Conservation (phyloP, 352 stramenopile species). For the Globisporangium alternatum region DNA sequence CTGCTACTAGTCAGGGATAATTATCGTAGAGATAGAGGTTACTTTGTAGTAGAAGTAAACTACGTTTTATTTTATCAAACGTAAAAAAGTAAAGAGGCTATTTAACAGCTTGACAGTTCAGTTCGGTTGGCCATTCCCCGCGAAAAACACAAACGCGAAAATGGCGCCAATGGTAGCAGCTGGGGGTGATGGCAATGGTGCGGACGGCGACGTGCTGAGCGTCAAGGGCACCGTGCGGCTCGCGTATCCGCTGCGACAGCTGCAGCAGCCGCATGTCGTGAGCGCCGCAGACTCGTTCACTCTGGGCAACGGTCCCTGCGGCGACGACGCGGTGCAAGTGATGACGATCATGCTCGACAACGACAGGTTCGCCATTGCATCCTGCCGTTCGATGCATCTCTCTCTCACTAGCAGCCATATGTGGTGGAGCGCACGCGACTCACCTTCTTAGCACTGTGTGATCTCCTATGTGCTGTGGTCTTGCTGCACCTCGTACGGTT, state of each 20-base stretch:
- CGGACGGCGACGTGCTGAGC: conserved; percentile 14
- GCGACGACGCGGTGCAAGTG: conserved; percentile 43
- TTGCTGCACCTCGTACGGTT: conserved; percentile 38
- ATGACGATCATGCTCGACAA: conserved; percentile 51
- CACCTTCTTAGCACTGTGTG: neutral
- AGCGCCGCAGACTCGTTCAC: conserved; percentile 33
- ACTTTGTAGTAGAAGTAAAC: neutral
- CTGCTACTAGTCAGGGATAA: neutral
- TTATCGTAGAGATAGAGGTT: neutral
- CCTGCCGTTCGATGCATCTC: neutral
- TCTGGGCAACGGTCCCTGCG: conserved; percentile 57
- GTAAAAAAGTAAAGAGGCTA: neutral
- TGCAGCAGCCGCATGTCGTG: conserved; percentile 12
- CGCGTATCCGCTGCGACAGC: conserved; percentile 54
- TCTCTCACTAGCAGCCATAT: neutral
- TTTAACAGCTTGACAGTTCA: neutral
- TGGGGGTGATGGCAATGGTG: neutral
- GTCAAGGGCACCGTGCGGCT: conserved; percentile 49
- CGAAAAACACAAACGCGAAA: conserved; percentile 7
- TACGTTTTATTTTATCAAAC: neutral
- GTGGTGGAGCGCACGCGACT: neutral
- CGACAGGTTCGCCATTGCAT: conserved; percentile 10
- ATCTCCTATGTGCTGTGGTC: neutral
- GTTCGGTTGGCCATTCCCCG: neutral
- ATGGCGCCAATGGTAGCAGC: conserved; percentile 1